Conservation (phyloP, 331 rosid genomes). For the Phaseolus coccineus region DNA sequence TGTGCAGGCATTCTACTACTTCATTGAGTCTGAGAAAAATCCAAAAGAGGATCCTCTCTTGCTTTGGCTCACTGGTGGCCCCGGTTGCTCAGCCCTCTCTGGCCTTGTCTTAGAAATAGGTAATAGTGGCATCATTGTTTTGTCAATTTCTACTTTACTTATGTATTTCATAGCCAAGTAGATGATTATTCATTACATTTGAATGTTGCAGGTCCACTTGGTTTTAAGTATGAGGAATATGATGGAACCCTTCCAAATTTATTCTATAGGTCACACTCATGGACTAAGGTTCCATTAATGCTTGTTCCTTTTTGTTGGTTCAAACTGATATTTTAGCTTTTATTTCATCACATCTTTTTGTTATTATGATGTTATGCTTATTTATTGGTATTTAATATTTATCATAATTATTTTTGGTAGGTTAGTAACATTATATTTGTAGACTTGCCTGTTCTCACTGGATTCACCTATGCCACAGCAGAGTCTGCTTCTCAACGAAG, state of each 20-base stretch:
- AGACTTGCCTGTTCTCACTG: conserved; percentile 67
- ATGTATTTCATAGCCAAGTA: too few species aligned
- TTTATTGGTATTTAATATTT: neutral
- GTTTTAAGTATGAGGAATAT: conserved; percentile 51
- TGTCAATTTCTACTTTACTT: too few species aligned
- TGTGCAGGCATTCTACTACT: conserved; percentile 64
- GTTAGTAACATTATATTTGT: conserved; percentile 62
- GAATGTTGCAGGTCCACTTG: conserved; percentile 59
- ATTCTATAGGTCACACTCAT: conserved; percentile 53
- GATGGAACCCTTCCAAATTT: conserved; percentile 65
- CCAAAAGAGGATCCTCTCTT: conserved; percentile 66
- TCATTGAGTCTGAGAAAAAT: conserved; percentile 60
- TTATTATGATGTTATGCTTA: neutral
- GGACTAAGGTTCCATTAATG: conserved; percentile 49
- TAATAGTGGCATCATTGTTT: neutral
- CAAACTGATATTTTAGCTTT: too few species aligned
- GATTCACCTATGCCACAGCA: conserved; percentile 64
- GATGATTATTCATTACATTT: too few species aligned
- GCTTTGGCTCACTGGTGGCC: conserved; percentile 76
- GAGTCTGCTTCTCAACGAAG: conserved; percentile 40
- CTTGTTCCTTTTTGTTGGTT: too few species aligned
- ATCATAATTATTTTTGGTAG: conserved; percentile 33
- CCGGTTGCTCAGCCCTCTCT: conserved; percentile 61
- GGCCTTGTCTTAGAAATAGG: conserved; percentile 62
- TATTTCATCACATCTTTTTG: neutral